These are phyloP conservation scores for Fusarium hostae DNA, from an alignment of 2,329 filamentous ascomycete genomes.

Conservation along the genomic window DNA sequence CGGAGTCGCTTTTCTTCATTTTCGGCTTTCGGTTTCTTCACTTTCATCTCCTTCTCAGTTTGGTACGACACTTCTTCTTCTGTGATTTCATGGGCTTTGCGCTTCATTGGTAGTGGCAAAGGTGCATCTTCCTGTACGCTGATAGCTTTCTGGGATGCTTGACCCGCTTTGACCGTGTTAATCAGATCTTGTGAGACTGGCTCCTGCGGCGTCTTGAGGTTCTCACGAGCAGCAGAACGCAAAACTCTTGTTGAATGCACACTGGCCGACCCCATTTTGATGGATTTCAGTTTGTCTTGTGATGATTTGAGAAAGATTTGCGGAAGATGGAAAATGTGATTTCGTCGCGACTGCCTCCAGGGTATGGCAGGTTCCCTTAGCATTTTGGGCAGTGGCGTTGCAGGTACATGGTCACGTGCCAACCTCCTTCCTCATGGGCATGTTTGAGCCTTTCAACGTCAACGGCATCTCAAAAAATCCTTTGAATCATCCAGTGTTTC, in stretches of 20 bases:
- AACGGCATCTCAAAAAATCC: not conserved
- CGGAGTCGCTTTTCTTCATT: conserved; percentile 51
- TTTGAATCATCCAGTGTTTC: not conserved
- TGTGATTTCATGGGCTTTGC: conserved; percentile 9
- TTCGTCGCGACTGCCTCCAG: conserved; percentile 11
- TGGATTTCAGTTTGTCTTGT: not conserved
- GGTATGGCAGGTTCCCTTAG: conserved; percentile 6
- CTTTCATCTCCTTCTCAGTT: conserved; percentile 15
- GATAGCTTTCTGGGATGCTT: conserved; percentile 3
- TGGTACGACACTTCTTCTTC: not conserved
- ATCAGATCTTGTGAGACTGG: not conserved
- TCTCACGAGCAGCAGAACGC: not conserved
- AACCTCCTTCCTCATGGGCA: not conserved
- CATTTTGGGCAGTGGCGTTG: not conserved
- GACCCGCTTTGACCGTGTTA: conserved; percentile 5
- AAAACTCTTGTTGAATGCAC: not conserved
- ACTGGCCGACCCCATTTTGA: conserved; percentile 13
- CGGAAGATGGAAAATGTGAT: not conserved
- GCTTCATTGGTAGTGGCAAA: conserved; percentile 29
- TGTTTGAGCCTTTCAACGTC: not conserved
- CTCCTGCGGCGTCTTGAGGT: conserved; percentile 3
- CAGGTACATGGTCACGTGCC: conserved; percentile 20
- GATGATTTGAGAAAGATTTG: not conserved
- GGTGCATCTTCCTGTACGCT: conserved; percentile 5
- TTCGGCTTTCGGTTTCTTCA: conserved; percentile 16